Base-by-base conservation (phyloP, 495 filamentous ascomycete species). In the Penicillium lividum region DNA sequence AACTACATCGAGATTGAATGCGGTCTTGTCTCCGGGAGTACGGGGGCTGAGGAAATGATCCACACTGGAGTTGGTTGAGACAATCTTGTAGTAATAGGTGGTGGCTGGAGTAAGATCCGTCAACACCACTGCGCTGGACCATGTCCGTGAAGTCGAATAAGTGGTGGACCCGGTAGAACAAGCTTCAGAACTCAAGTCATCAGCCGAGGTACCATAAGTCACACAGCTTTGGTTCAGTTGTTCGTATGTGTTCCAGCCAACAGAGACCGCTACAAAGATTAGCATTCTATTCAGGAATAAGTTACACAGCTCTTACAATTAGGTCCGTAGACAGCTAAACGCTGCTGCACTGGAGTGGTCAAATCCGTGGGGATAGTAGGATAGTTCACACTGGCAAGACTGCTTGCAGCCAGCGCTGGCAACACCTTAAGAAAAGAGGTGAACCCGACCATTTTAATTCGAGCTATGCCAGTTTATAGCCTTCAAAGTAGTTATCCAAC, bases 281-380 rank as follows among this genome's bases (percentile, higher is more conserved):
- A 46, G 53, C 38, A 40, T 16, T 13, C 2, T n/a, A 4, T n/a
- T 40, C 38, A 16, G n/a, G 4, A 3, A n/a, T 4, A 40, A n/a
- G 10, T 54, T 2, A 30, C 2, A 33, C 28, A 7, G n/a, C 7
- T 27, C 76, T 75, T 62, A 85, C 83, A 65, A 58, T 78, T 80
- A 0, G 80, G 76, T 7, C 79, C 80, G 52, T 80, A 79, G n/a
- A 84, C 74, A 36, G 82, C 78, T 53, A 86, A 67, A 5, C 83
- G 80, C 60, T 84, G 83, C 65, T 85, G 83, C 11, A 76, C 67
- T 2, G 83, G 83, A 3, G 82, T 86, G 9, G 82, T 82, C 68
- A 79, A 54, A 63, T 86, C 83, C 15, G 58, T 51, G 5, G 83
- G 83, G n/a, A 77, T 74, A 8, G 77, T 31, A 18, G 83, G 82